Evolutionary conservation across 192 early-diverging fungal species (phyloP).

Genomic region (Gamsiella multidivaricata): DNA sequence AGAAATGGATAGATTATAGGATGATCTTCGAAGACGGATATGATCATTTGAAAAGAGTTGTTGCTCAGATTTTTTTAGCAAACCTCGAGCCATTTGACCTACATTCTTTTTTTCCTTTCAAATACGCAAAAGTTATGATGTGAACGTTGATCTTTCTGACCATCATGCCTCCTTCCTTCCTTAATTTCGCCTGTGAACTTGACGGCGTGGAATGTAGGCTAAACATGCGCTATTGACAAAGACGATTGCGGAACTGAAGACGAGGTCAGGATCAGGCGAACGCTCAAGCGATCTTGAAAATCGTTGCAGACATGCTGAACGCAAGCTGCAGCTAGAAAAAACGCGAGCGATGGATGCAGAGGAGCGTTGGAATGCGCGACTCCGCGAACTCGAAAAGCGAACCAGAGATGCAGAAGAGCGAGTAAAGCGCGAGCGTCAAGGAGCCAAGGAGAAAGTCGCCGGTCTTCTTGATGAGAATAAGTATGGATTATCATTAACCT

Average conservation of each 20-base stretch:
- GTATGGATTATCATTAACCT: constrained; percentile 19
- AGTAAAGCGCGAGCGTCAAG: constrained; percentile 51
- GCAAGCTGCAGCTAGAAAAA: constrained; percentile 38
- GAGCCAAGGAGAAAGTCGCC: constrained; percentile 54
- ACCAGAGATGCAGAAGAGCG: constrained; percentile 52
- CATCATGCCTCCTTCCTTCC: too few species aligned
- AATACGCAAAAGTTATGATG: neutral
- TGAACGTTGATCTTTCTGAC: too few species aligned
- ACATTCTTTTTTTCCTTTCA: constrained; percentile 8
- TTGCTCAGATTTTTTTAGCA: constrained; percentile 49
- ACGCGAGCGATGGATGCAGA: constrained; percentile 42
- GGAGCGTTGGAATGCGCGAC: constrained; percentile 44
- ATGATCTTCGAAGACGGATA: constrained; percentile 46
- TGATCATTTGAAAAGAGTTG: constrained; percentile 55
- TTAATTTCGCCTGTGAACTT: too few species aligned
- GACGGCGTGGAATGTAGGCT: too few species aligned
- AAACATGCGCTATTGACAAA: constrained; percentile 18
- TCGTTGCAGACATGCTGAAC: constrained; percentile 46
- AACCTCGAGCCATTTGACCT: constrained; percentile 54
- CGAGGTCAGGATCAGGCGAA: constrained; percentile 13
- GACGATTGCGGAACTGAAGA: constrained; percentile 28
- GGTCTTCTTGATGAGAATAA: constrained; percentile 45
- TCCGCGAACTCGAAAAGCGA: constrained; percentile 47
- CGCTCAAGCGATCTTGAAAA: constrained; percentile 41
- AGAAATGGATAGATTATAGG: constrained; percentile 51